phyloP scores from a whole-genome alignment of 805 yeast species.

The Hanseniaspora osmophila region DNA sequence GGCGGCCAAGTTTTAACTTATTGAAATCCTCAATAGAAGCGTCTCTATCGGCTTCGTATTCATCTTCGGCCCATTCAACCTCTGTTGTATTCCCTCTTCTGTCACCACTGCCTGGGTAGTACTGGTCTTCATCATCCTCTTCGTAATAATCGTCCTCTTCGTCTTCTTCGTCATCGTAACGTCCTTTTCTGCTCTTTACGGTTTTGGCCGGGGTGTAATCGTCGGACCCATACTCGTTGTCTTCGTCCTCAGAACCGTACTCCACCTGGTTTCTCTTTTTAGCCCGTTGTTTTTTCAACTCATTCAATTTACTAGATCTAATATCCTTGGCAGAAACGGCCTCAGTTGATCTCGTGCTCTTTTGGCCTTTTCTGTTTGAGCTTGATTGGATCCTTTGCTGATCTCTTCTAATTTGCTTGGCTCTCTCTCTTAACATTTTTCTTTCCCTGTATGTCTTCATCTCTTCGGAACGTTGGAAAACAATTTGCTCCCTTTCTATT shows the following conservation, averaged over 20 bases:
- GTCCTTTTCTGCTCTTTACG: slow-evolving; percentile 3
- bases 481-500: slow-evolving; percentile 77
- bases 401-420: slow-evolving; percentile 31
- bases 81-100: slow-evolving; percentile 18
- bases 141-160: slow-evolving; percentile 17
- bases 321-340: slow-evolving; percentile 27
- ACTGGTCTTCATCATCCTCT: slow-evolving; percentile 31
- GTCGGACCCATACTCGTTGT: slow-evolving; percentile 15
- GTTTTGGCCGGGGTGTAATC: slow-evolving; percentile 26
- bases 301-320: slow-evolving; percentile 44
- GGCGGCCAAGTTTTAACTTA: slow-evolving; percentile 61
- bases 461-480: slow-evolving; percentile 86
- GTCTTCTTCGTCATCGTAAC: slow-evolving; percentile 25
- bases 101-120: slow-evolving; percentile 13
- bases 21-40: slow-evolving; percentile 56
- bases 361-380: slow-evolving; percentile 14
- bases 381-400: slow-evolving; percentile 16
- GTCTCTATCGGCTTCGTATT: slow-evolving; percentile 32
- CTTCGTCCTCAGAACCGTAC: slow-evolving; percentile 32
- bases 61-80: slow-evolving; percentile 35
- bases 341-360: slow-evolving; percentile 23
- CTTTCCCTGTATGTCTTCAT: slow-evolving; percentile 81
- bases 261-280: slow-evolving; percentile 36
- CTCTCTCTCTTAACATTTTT: slow-evolving; percentile 69
- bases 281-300: slow-evolving; percentile 63